Evolutionary conservation across 2,329 filamentous ascomycete genomes (phyloP), one percentile per base, ranked within the genome.

Genomic region (Penicillium sp.): DNA sequence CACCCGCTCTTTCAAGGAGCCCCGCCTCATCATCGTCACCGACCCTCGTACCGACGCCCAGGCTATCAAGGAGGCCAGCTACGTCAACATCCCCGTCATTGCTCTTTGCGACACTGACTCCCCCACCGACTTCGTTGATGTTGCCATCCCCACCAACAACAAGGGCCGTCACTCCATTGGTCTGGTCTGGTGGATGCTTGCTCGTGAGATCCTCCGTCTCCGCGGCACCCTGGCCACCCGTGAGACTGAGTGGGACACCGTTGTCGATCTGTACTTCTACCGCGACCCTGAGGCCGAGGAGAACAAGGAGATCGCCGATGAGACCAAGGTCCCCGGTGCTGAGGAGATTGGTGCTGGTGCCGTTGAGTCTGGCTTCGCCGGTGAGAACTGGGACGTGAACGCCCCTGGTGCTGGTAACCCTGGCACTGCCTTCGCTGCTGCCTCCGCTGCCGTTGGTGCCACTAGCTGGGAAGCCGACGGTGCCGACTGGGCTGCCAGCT

Each of bases 221-320:
- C 89, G 93, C 65, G 93, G 94, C 63, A 97, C 90, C 68, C 88
- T 98, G 69, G 86, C 87, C 71, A 88, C 81, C 80, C 89, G 93
- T 72, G 93, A 98, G 77, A 84, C 86, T 51, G 87, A 94, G 72
- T 98, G 93, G 93, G 93, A 98, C 71, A 86, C 94, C 76, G 97
- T 98, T 84, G 88, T 94, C 66, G 93, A 98, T 84, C 78, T 98
- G 66, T 98, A 98, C 88, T 98, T 98, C 85, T 96, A 98, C 87
- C 93, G 94, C 72, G 94, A 98, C 77, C 93, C 94, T 63, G 93
- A 98, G 78, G 89, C 90, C 60, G 93, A 98, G 83, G 93, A 95
- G 73, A 91, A 95, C 83, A 95, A 98, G 79, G 94, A 96, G 67
- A 67, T 75, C 72, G 78, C 84, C 57, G 86, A 76, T 48, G 91